Conservation (phyloP, 345 rosid species). For the Hibiscus syriacus region DNA sequence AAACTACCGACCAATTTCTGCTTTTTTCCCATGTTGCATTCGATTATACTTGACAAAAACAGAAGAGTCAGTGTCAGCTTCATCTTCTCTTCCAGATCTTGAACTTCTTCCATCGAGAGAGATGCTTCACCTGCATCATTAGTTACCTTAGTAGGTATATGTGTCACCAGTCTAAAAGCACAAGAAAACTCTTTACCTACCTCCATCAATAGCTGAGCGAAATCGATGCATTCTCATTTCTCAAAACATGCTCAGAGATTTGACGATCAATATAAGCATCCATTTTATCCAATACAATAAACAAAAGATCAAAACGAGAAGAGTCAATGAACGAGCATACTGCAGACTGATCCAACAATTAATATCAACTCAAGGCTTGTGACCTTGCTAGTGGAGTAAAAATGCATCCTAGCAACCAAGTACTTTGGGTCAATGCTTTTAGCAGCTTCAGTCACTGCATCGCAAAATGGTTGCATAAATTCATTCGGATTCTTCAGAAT, state of each 20-base stretch:
- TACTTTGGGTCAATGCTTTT: conserved; percentile 60
- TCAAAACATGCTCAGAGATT: conserved; percentile 65
- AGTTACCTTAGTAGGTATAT: conserved; percentile 11
- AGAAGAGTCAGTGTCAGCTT: conserved; percentile 59
- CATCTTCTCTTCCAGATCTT: conserved; percentile 51
- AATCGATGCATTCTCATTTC: conserved; percentile 99
- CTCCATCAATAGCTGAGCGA: conserved; percentile 61
- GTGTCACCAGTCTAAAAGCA: background rate
- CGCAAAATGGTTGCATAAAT: conserved; percentile 84
- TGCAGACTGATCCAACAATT: conserved; percentile 27
- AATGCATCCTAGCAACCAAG: conserved; percentile 18
- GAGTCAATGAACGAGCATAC: conserved; percentile 96
- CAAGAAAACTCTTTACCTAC: conserved; percentile 28
- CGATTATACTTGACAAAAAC: conserved; percentile 87
- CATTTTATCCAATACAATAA: conserved; percentile 99
- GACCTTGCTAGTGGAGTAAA: conserved; percentile 8
- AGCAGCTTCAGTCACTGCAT: conserved; percentile 78
- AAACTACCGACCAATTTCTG: conserved; percentile 53
- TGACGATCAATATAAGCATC: conserved; percentile 83
- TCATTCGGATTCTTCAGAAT: conserved; percentile 70
- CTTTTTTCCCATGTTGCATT: conserved; percentile 81
- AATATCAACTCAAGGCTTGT: conserved; percentile 7
- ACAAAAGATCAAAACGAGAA: conserved; percentile 92
- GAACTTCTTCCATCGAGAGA: conserved; percentile 27
- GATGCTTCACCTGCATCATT: conserved; percentile 46